phyloP scores from a whole-genome alignment of 306 rosid genomes.

The Rubus idaeus region DNA sequence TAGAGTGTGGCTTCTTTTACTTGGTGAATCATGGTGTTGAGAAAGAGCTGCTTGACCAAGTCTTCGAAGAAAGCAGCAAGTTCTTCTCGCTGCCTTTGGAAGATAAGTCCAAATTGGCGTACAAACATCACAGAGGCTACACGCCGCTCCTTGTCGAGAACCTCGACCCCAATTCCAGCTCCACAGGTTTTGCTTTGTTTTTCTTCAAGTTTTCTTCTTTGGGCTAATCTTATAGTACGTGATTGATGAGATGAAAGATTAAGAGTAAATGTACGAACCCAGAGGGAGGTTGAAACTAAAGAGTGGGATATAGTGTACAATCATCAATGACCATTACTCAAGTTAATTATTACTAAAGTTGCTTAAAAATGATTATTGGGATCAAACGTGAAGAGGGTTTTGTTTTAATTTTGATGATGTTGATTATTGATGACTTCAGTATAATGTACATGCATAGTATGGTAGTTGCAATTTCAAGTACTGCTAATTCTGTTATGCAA shows the following conservation, averaged over 20 bases:
- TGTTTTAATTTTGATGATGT: not conserved
- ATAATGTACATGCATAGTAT: not conserved
- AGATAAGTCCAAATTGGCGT: constrained; percentile 50
- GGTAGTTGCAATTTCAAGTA: not conserved
- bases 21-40: constrained; percentile 79
- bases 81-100: constrained; percentile 63
- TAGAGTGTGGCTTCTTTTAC: constrained; percentile 78
- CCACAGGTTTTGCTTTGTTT: constrained; percentile 44
- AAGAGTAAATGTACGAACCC: not conserved
- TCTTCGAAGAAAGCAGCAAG: constrained; percentile 48
- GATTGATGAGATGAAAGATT: not conserved
- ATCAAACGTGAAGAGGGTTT: not conserved
- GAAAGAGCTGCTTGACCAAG: constrained; percentile 34
- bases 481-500: too few relatives aligned
- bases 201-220: not conserved
- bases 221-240: not conserved
- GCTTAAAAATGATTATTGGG: not conserved
- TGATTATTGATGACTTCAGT: not conserved
- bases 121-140: constrained; percentile 71
- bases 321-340: not conserved
- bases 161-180: constrained; percentile 49
- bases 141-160: constrained; percentile 65
- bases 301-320: too few relatives aligned
- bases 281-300: too few relatives aligned
- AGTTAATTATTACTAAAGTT: not conserved